Evolutionary conservation across 306 rosid genomes (phyloP).

Genomic region (Arachis stenosperma): DNA sequence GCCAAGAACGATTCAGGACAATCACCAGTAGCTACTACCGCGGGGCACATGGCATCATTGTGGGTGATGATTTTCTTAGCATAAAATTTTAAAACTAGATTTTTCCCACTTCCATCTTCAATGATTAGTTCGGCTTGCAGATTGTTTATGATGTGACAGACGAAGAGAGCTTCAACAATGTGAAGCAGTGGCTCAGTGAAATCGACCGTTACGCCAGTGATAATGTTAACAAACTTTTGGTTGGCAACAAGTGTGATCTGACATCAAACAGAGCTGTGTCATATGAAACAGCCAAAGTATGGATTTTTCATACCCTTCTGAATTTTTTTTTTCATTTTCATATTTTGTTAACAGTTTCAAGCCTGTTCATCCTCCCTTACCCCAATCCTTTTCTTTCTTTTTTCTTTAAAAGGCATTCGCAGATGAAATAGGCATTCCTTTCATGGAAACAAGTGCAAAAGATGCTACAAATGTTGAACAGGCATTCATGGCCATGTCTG

Average conservation of each 20-base stretch:
- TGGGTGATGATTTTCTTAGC: constrained; percentile 39
- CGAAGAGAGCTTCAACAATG: constrained; percentile 57
- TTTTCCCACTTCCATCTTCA: constrained; percentile 22
- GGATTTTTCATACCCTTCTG: background rate
- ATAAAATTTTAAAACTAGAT: constrained; percentile 10
- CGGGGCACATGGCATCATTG: constrained; percentile 63
- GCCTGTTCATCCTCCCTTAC: constrained; percentile 5
- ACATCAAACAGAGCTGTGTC: constrained; percentile 50
- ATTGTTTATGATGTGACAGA: constrained; percentile 63
- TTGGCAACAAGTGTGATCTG: constrained; percentile 59
- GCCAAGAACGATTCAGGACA: constrained; percentile 61
- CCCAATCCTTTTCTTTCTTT: background rate
- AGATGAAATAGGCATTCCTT: constrained; percentile 58
- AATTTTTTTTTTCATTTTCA: background rate
- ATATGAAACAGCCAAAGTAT: constrained; percentile 57
- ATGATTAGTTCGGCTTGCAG: constrained; percentile 42
- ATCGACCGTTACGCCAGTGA: constrained; percentile 62
- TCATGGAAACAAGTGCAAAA: constrained; percentile 60
- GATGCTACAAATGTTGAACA: constrained; percentile 58
- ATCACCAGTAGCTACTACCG: constrained; percentile 63
- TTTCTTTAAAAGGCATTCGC: constrained; percentile 49
- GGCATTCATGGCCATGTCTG: constrained; percentile 58
- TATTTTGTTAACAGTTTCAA: constrained; percentile 28
- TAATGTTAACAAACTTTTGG: constrained; percentile 59
- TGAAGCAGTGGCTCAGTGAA: constrained; percentile 62